Conservation (phyloP, 169 alveolate genomes). For the Cryptosporidium sp. region DNA sequence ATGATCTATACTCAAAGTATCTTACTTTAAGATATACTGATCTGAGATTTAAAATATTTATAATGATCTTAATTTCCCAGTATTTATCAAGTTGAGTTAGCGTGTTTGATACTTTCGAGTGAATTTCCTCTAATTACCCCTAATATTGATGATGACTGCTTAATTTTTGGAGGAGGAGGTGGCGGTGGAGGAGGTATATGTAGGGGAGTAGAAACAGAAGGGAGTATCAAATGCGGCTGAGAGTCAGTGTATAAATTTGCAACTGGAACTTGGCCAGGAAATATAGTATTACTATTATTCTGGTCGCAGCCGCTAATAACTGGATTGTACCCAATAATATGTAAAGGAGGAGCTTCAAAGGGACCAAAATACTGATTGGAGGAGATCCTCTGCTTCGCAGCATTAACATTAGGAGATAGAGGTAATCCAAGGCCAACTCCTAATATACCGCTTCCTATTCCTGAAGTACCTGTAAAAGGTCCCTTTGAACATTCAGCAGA, state of each 20-base stretch:
- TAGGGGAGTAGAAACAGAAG: conserved; percentile 8
- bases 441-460: not conserved
- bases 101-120: not conserved
- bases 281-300: not conserved
- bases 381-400: not conserved
- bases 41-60: not conserved
- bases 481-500: not conserved
- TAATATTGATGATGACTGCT: not conserved
- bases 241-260: conserved; percentile 11
- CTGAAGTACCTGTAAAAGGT: not conserved
- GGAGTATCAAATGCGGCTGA: not conserved
- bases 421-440: conserved; percentile 3
- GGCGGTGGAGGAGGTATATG: conserved; percentile 47
- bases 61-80: not conserved
- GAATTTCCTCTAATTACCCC: conserved; percentile 11
- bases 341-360: not conserved
- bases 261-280: conserved; percentile 23
- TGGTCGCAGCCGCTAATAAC: not conserved
- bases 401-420: not conserved
- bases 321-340: not conserved
- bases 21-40: not conserved
- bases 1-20: not conserved
- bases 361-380: not conserved
- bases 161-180: conserved; percentile 46
- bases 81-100: not conserved